phyloP scores from a whole-genome alignment of 2,329 filamentous ascomycete species.

The Colletotrichum plurivorum region DNA sequence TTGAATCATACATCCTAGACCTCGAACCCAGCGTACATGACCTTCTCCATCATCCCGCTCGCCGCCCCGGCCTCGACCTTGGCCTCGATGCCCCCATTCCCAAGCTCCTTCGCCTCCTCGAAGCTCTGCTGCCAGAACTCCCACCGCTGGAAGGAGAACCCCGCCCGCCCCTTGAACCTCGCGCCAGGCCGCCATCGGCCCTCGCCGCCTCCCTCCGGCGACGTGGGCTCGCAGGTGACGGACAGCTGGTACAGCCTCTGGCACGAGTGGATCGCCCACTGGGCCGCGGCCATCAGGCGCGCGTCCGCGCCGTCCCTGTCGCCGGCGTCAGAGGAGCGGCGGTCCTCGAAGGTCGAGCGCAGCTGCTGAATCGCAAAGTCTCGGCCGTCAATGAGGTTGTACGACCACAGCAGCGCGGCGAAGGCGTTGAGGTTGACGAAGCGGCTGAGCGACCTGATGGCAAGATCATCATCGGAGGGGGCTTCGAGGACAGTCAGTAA shows the following conservation, averaged over 20 bases:
- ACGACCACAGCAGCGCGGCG: slow-evolving; percentile 39
- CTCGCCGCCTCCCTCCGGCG: background rate
- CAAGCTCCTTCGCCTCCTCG: slow-evolving; percentile 31
- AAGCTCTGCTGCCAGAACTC: slow-evolving; percentile 40
- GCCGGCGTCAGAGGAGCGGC: slow-evolving; percentile 17
- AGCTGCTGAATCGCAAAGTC: slow-evolving; percentile 38
- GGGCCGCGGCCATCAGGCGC: slow-evolving; percentile 30
- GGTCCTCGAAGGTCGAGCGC: slow-evolving; percentile 39
- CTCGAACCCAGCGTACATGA: slow-evolving; percentile 36
- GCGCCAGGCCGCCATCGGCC: slow-evolving; percentile 22
- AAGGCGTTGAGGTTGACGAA: slow-evolving; percentile 40
- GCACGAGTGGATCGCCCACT: slow-evolving; percentile 37
- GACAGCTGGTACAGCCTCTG: slow-evolving; percentile 38
- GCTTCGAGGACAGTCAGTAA: slow-evolving; percentile 13
- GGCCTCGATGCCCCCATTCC: slow-evolving; percentile 48
- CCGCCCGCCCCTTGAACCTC: slow-evolving; percentile 24
- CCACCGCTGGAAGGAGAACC: slow-evolving; percentile 36
- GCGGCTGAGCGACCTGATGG: slow-evolving; percentile 2
- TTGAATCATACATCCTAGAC: background rate
- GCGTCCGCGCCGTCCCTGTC: slow-evolving; percentile 26
- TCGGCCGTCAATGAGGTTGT: slow-evolving; percentile 37
- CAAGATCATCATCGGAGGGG: background rate
- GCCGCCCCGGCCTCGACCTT: slow-evolving; percentile 60
- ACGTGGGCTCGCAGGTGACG: slow-evolving; percentile 11
- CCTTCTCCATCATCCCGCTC: slow-evolving; percentile 52